Evolutionary conservation across 805 yeast species (phyloP).

Genomic region (Sugiyamaella marilandica): DNA sequence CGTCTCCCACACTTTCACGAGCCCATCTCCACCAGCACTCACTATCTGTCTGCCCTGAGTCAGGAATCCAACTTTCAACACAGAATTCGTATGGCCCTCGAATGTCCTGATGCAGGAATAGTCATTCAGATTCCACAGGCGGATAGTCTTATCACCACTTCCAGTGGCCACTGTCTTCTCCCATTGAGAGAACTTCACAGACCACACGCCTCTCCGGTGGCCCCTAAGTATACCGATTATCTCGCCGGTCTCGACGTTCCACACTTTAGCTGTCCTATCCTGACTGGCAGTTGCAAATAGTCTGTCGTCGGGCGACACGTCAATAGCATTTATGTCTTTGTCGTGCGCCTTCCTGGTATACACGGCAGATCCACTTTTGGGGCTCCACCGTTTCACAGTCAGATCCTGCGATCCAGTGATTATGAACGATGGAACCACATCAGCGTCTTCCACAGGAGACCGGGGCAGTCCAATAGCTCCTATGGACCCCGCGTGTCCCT

Average conservation of each 20-base stretch:
- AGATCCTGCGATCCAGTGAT: slow-evolving; percentile 82
- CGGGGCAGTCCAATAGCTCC: slow-evolving; percentile 76
- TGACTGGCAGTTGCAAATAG: slow-evolving; percentile 89
- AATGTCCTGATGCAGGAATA: slow-evolving; percentile 73
- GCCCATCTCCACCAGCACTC: slow-evolving; percentile 89
- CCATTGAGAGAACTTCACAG: slow-evolving; percentile 66
- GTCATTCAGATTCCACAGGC: slow-evolving; percentile 82
- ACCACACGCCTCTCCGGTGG: slow-evolving; percentile 95
- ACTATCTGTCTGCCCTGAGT: slow-evolving; percentile 60
- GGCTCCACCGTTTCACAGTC: slow-evolving; percentile 80
- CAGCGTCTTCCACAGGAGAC: slow-evolving; percentile 32
- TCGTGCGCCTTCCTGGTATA: slow-evolving; percentile 96
- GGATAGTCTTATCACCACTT: slow-evolving; percentile 89
- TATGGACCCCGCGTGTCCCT: slow-evolving; percentile 84
- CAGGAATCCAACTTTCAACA: slow-evolving; percentile 73
- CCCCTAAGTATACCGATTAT: slow-evolving; percentile 78
- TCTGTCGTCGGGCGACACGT: slow-evolving; percentile 85
- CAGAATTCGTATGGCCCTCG: slow-evolving; percentile 92
- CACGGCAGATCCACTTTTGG: slow-evolving; percentile 49
- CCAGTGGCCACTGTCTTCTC: slow-evolving; percentile 76
- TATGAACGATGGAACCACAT: slow-evolving; percentile 38
- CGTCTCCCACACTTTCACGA: slow-evolving; percentile 85
- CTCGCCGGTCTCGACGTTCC: slow-evolving; percentile 87
- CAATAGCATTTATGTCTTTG: slow-evolving; percentile 87
- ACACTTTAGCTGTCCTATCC: slow-evolving; percentile 85